phyloP scores from a whole-genome alignment of 164 flowering plant species.

The Hamamelis virginiana region DNA sequence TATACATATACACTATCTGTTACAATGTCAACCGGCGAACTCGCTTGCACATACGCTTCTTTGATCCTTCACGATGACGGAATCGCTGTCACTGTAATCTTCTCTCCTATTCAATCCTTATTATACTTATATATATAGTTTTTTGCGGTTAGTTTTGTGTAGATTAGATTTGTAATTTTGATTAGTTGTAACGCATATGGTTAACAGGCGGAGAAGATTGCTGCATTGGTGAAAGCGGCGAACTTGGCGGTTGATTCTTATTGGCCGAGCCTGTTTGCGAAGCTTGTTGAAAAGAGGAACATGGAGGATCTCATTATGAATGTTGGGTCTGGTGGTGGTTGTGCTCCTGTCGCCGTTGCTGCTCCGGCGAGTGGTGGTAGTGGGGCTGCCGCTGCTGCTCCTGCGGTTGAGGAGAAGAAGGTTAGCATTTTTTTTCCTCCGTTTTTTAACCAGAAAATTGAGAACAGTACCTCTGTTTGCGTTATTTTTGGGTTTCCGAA shows the following conservation, averaged over 20 bases:
- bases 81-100: slow-evolving; percentile 32
- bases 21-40: slow-evolving; percentile 31
- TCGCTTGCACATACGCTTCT: slow-evolving; percentile 39
- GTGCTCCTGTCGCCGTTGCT: slow-evolving; percentile 21
- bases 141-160: background rate
- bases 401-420: slow-evolving; percentile 31
- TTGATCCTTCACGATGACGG: slow-evolving; percentile 40
- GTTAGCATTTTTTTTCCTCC: background rate
- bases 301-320: slow-evolving; percentile 37
- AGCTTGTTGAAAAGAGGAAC: slow-evolving; percentile 39
- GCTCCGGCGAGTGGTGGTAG: slow-evolving; percentile 18
- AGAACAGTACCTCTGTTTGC: background rate
- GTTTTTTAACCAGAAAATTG: background rate
- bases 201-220: slow-evolving; percentile 39
- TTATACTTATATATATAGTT: background rate
- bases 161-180: background rate
- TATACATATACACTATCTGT: too few relatives aligned
- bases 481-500: background rate
- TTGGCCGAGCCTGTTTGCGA: slow-evolving; percentile 44
- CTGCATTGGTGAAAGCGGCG: slow-evolving; percentile 31
- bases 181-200: background rate
- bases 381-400: slow-evolving; percentile 32
- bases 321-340: slow-evolving; percentile 34
- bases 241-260: slow-evolving; percentile 34
- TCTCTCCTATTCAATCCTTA: background rate